Percentiles rank a stretch among this genome's conserved stretches.
Conservation (phyloP, 2,329 filamentous ascomycete species). For the Aplosporella prunicola region DNA sequence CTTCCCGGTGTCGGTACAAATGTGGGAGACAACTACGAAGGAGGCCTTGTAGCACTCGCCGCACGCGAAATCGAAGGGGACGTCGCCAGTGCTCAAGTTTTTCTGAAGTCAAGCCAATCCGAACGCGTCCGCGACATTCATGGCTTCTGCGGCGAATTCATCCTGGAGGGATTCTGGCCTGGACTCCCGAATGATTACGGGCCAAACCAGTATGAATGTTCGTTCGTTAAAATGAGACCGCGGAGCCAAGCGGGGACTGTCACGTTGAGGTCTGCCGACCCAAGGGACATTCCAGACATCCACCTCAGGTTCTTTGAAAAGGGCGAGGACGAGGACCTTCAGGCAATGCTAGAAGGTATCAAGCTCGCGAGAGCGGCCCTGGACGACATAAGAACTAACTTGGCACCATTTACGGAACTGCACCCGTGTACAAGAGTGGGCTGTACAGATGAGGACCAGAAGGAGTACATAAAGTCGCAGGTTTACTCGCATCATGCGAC, state of each 20-base stretch:
- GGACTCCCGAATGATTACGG: conserved; percentile 9
- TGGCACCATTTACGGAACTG: conserved; percentile 29
- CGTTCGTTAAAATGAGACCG: conserved; percentile 52
- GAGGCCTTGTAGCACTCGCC: conserved; percentile 42
- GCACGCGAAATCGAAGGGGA: conserved; percentile 37
- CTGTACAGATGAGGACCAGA: conserved; percentile 32
- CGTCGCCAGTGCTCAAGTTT: too few species aligned
- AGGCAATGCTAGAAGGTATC: conserved; percentile 49
- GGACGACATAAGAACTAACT: conserved; percentile 3
- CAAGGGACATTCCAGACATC: conserved; percentile 54
- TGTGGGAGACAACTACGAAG: conserved; percentile 52
- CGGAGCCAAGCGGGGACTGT: conserved; percentile 54
- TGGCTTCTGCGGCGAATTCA: conserved; percentile 22
- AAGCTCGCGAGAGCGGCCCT: conserved; percentile 38
- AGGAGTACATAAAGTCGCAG: conserved; percentile 20
- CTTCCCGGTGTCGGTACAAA: conserved; percentile 55
- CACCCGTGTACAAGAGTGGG: conserved; percentile 34
- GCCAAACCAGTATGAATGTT: too few species aligned
- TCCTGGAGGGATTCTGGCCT: conserved; percentile 23
- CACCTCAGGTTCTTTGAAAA: conserved; percentile 31
- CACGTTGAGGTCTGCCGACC: conserved; percentile 50
- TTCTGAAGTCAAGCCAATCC: too few species aligned
- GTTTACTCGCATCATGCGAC: conserved; percentile 45
- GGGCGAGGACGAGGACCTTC: conserved; percentile 42
- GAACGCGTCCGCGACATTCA: conserved; percentile 19